Conservation (phyloP, 768 basidiomycete species). For the Rhizopogon rudus region DNA sequence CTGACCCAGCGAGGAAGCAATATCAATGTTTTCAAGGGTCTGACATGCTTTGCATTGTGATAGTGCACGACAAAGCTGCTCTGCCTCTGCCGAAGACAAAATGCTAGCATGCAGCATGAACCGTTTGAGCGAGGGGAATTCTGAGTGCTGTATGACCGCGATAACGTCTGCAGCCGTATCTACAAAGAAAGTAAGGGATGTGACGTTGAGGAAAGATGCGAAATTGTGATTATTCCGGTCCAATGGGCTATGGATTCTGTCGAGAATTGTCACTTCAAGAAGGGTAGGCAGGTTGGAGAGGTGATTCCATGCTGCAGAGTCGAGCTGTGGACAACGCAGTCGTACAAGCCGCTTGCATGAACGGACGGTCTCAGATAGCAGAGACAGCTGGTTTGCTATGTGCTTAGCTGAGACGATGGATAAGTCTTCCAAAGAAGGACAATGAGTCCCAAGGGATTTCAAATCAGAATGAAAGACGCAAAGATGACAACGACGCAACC, state of each 20-base stretch:
- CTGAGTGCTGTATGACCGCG: background rate
- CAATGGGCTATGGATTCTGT: background rate
- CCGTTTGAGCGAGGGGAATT: background rate
- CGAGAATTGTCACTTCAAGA: background rate
- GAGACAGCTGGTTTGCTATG: background rate
- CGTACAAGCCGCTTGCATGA: background rate
- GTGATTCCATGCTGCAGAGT: background rate
- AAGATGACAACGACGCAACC: background rate
- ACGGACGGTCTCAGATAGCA: background rate
- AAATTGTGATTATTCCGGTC: background rate
- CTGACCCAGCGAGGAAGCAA: background rate
- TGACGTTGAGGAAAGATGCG: background rate
- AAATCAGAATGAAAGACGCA: background rate
- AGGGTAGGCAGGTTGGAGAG: background rate
- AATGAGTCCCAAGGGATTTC: background rate
- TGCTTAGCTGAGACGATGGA: background rate
- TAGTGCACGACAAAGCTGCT: background rate
- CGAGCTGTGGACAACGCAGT: background rate
- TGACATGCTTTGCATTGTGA: background rate
- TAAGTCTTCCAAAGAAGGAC: background rate
- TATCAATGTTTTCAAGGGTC: background rate
- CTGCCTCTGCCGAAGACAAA: background rate
- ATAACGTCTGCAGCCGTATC: background rate
- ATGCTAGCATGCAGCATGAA: background rate
- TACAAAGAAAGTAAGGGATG: background rate